Evolutionary conservation across 345 rosid genomes (phyloP), one percentile per base, ranked within the genome.

Genomic region (Hibiscus tridactylites): DNA sequence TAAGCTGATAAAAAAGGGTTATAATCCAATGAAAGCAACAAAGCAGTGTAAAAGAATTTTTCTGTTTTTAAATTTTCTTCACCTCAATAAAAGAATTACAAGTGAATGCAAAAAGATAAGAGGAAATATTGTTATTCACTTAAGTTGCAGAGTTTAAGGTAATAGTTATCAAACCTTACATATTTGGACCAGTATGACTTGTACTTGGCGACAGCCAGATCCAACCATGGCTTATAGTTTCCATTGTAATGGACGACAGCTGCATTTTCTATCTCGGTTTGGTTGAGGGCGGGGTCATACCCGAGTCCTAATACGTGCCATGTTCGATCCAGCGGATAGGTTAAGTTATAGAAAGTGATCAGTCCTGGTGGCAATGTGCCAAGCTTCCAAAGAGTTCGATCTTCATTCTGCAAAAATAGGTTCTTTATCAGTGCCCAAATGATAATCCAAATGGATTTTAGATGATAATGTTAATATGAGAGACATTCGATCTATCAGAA

Each of bases 281-380:
- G 86, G 88, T 95, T 95, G 6, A 95, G 97, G 50, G 98, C 98
- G 8, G 98, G 99, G 71, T 95, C 98, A 59, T 90, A 92, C 26
- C 99, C 99, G 10, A 95, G 96, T 72, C 99, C 99, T 82, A 95
- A 75, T 21, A 84, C 92, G 69, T 95, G 98, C 98, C 99, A 95
- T 65, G 84, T 78, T 59, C 94, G 79, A 53, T 95, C 92, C 73
- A 95, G 79, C 1, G 99, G 91, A 68, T 74, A 86, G 31, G 93
- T 95, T 70, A 95, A 83, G 80, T 92, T 95, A 78, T 95, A 95
- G 79, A 95, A 95, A 17, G 99, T 92, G 76, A 95, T 92, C 79
- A 95, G 76, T 71, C 99, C 99, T 0, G 99, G 99, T 1, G 99
- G 99, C 84, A 95, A 77, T 4, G 98, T 85, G 7, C 99, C 99